These are phyloP conservation scores for Plasmodium knowlesi DNA, from an alignment of 169 alveolate species.

Conservation along the genomic window DNA sequence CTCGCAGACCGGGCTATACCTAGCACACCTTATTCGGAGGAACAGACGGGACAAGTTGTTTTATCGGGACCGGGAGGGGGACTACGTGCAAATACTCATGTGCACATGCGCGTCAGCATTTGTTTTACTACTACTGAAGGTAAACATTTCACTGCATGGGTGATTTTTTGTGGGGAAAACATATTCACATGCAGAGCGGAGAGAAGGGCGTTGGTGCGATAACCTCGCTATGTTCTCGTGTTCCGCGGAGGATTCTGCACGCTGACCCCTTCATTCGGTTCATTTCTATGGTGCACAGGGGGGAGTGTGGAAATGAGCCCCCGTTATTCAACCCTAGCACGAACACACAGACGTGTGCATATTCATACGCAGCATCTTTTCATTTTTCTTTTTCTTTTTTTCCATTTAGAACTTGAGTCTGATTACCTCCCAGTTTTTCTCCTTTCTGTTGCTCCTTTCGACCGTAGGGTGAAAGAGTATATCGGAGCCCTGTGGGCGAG, in stretches of 20 bases:
- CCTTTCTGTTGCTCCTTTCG: constrained; percentile 14
- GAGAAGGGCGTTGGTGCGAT: no score
- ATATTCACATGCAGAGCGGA: no score
- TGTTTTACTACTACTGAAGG: constrained; percentile 8
- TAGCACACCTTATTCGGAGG: background rate
- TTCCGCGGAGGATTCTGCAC: background rate
- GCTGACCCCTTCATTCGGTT: background rate
- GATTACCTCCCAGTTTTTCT: constrained; percentile 7
- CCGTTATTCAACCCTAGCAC: background rate
- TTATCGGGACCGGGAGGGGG: constrained; percentile 19
- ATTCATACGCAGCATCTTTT: background rate
- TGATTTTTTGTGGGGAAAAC: no score
- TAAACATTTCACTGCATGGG: background rate
- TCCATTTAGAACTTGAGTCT: constrained; percentile 14
- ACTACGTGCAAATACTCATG: constrained; percentile 9
- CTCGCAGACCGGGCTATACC: constrained; percentile 31
- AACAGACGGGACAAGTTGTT: background rate
- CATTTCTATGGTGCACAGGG: background rate
- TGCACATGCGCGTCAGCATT: constrained; percentile 9
- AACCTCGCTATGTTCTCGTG: no score
- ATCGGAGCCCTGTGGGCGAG: background rate
- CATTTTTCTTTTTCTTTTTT: background rate
- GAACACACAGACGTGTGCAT: background rate
- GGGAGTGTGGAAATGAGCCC: background rate
- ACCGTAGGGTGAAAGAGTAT: background rate